Conservation (phyloP, 768 basidiomycete genomes). For the Psilocybe azurescens region DNA sequence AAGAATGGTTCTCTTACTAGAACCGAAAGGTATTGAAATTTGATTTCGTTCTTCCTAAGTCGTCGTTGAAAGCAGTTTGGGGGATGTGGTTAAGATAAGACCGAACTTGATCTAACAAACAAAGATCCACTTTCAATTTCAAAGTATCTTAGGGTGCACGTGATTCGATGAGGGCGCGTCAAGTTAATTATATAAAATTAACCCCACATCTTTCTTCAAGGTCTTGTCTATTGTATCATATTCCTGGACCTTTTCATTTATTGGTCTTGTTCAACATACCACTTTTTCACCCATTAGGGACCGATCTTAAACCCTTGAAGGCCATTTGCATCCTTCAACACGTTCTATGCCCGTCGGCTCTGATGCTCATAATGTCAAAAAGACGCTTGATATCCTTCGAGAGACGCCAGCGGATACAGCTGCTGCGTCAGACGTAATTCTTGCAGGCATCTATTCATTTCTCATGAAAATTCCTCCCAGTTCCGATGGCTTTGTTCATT, state of each 20-base stretch:
- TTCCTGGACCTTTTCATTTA: too few species aligned
- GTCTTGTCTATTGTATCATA: too few species aligned
- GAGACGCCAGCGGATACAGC: conserved; percentile 61
- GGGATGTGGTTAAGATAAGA: too few species aligned
- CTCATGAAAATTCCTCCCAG: conserved; percentile 52
- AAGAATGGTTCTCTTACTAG: too few species aligned
- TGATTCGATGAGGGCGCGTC: background rate
- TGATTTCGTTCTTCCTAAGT: too few species aligned
- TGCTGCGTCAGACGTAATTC: conserved; percentile 50
- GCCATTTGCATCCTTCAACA: background rate
- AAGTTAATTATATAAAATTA: background rate
- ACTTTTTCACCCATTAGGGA: too few species aligned
- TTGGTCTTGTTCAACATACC: too few species aligned
- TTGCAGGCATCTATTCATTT: conserved; percentile 56
- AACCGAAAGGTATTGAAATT: too few species aligned
- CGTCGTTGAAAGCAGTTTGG: too few species aligned
- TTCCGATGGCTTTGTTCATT: conserved; percentile 59
- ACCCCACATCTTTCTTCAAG: background rate
- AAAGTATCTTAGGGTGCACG: background rate
- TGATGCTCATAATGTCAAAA: conserved; percentile 40
- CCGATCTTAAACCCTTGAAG: too few species aligned
- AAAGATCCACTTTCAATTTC: too few species aligned
- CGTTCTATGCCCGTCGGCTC: conserved; percentile 9
- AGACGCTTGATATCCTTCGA: conserved; percentile 58
- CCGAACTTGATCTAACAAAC: too few species aligned